Evolutionary conservation across 495 filamentous ascomycete species (phyloP).

Genomic region (Tuber aestivum): DNA sequence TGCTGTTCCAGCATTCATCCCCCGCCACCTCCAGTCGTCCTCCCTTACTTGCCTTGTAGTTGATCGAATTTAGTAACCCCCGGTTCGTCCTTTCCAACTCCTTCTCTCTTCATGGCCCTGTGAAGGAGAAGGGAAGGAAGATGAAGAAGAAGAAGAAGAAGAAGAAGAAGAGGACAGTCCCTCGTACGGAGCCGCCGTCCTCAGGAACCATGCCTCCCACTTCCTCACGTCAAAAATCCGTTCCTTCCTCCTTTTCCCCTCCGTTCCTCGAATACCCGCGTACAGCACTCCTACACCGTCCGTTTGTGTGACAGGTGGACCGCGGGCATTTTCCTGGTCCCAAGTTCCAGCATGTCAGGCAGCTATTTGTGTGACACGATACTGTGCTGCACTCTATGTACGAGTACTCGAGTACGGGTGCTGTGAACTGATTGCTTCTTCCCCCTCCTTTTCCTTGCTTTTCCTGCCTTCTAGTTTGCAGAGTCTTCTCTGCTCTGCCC

Average conservation of each 20-base stretch:
- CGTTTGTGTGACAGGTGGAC: constrained; percentile 2
- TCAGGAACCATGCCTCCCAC: not conserved
- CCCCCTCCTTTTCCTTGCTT: not conserved
- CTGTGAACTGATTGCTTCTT: not conserved
- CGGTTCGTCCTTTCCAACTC: not conserved
- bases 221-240: not conserved
- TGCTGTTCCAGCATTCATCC: not conserved
- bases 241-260: not conserved
- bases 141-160: not conserved
- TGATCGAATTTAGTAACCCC: not conserved
- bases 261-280: constrained; percentile 3
- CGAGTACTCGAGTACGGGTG: not conserved
- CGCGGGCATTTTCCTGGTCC: not conserved
- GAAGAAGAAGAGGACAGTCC: not conserved
- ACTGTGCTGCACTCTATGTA: not conserved
- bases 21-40: not conserved
- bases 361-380: not conserved
- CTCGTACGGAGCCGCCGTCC: not conserved
- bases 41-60: constrained; percentile 1
- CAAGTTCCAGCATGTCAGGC: constrained; percentile 1
- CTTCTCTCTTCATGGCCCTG: not conserved
- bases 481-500: not conserved
- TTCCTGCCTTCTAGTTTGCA: not conserved
- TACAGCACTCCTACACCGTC: not conserved
- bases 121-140: not conserved